These are phyloP conservation scores for Suillus subaureus DNA, from an alignment of 768 basidiomycete genomes.

Conservation along the genomic window DNA sequence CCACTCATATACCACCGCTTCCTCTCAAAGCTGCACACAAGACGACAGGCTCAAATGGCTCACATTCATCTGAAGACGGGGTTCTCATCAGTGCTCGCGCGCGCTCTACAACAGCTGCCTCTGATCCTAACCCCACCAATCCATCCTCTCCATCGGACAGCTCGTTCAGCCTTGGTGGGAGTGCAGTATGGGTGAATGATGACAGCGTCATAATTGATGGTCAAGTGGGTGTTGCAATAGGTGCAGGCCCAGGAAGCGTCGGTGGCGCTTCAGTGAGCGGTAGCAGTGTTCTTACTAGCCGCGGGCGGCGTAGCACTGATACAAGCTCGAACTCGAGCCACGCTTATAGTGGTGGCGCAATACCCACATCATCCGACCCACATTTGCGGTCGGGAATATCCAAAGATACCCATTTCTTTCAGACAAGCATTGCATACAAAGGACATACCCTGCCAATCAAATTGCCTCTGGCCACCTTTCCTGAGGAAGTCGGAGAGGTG, in stretches of 20 bases:
- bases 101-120: constrained; percentile 39
- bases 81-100: constrained; percentile 48
- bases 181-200: constrained; percentile 84
- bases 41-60: constrained; percentile 57
- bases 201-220: constrained; percentile 59
- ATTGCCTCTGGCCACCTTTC: constrained; percentile 85
- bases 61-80: constrained; percentile 72
- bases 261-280: constrained; percentile 32
- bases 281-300: constrained; percentile 45
- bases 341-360: constrained; percentile 35
- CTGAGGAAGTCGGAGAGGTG: constrained; percentile 97
- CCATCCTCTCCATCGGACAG: constrained; percentile 67
- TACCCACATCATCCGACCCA: constrained; percentile 48
- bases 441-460: constrained; percentile 86
- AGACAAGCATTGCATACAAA: constrained; percentile 83
- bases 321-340: constrained; percentile 75
- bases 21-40: constrained; percentile 41
- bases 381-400: constrained; percentile 50
- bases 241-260: constrained; percentile 49
- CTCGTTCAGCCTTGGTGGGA: constrained; percentile 78
- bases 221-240: constrained; percentile 39
- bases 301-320: constrained; percentile 68
- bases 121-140: constrained; percentile 29
- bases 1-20: constrained; percentile 21
- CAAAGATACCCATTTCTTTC: constrained; percentile 95